A percentile compares a stretch with the other conserved stretches of the same genome.
These are phyloP conservation scores for Penicillium antarcticum DNA, from an alignment of 495 filamentous ascomycete genomes.

Conservation along the genomic window DNA sequence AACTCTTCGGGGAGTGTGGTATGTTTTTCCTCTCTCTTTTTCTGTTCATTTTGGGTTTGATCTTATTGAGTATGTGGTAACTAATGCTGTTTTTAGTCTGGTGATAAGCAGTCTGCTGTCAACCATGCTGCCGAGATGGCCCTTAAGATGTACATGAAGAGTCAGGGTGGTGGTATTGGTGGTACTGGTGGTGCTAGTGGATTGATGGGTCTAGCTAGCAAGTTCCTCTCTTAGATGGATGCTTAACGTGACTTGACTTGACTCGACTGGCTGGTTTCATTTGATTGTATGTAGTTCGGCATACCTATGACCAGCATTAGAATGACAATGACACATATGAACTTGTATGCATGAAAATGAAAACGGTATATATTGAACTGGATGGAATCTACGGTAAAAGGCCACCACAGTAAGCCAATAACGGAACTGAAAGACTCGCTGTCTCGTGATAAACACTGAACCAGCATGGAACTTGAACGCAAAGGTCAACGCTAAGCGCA, in stretches of 20 bases:
- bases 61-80: no score
- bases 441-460: background rate
- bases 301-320: background rate
- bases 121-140: conserved; percentile 61
- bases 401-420: background rate
- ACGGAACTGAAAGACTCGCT: conserved; percentile 4
- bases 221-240: conserved; percentile 34
- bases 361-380: conserved; percentile 8
- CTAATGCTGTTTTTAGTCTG: conserved; percentile 29
- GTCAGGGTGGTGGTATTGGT: conserved; percentile 45
- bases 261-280: background rate
- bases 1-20: conserved; percentile 45
- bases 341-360: background rate
- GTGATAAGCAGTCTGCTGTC: conserved; percentile 61
- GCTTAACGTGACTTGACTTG: background rate
- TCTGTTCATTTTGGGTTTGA: background rate
- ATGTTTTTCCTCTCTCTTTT: conserved; percentile 24
- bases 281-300: background rate
- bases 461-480: background rate
- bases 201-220: conserved; percentile 57
- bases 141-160: conserved; percentile 67
- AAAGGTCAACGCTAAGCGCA: conserved; percentile 28
- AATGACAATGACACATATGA: background rate
- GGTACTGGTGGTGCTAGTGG: conserved; percentile 46
- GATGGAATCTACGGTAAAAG: background rate